Evolutionary conservation across 768 basidiomycete species (phyloP).

Genomic region (Postia placenta): DNA sequence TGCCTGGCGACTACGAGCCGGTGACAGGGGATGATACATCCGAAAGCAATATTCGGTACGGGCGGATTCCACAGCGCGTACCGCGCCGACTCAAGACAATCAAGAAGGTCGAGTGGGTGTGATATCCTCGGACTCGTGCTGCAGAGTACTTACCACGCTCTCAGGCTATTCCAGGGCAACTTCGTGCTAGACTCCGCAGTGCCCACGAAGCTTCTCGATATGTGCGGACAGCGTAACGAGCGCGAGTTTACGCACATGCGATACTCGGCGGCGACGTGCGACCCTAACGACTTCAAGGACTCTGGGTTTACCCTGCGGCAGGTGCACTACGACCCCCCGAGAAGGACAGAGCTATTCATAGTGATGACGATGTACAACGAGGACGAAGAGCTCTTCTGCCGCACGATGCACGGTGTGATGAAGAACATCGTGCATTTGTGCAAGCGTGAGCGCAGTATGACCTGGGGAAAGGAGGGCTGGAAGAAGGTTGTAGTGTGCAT

Average conservation of each 20-base stretch:
- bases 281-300: slow-evolving; percentile 87
- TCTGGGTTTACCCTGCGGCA: slow-evolving; percentile 85
- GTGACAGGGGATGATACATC: slow-evolving; percentile 24
- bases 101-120: slow-evolving; percentile 78
- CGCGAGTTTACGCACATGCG: slow-evolving; percentile 96
- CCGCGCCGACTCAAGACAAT: slow-evolving; percentile 89
- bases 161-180: slow-evolving; percentile 84
- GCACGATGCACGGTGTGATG: slow-evolving; percentile 95
- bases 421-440: slow-evolving; percentile 90
- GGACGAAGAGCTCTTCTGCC: slow-evolving; percentile 82
- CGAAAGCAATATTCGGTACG: slow-evolving; percentile 76
- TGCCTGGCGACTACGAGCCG: slow-evolving; percentile 39
- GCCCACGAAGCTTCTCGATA: slow-evolving; percentile 83
- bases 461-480: slow-evolving; percentile 97
- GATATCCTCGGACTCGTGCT: neutral
- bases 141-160: neutral
- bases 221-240: slow-evolving; percentile 70
- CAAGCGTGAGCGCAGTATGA: slow-evolving; percentile 80
- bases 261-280: slow-evolving; percentile 92
- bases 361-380: slow-evolving; percentile 99
- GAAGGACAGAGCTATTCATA: slow-evolving; percentile 91
- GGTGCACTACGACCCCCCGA: slow-evolving; percentile 84
- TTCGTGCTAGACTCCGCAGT: slow-evolving; percentile 88
- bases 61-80: slow-evolving; percentile 85
- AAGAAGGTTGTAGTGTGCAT: slow-evolving; percentile 96